A percentile compares a stretch with the other conserved stretches of the same genome.
Conservation (phyloP, 805 yeast species). For the Wickerhamomyces bovis region DNA sequence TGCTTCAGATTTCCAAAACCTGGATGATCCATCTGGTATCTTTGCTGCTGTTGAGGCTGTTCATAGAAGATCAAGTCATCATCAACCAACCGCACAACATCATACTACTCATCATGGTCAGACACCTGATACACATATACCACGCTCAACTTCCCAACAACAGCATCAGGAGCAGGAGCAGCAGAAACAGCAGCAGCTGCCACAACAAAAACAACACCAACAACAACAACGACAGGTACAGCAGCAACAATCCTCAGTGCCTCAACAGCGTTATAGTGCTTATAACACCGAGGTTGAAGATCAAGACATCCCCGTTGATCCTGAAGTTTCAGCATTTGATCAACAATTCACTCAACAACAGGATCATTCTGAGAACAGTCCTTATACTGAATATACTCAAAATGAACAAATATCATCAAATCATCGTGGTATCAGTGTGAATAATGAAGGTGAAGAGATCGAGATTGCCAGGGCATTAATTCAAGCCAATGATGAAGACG, state of each 20-base stretch:
- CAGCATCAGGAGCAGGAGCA: conserved; percentile 10
- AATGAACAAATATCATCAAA: conserved; percentile 1
- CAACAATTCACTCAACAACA: conserved; percentile 13
- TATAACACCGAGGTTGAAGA: conserved; percentile 8
- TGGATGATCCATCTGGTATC: conserved; percentile 22
- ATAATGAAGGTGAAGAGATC: conserved; percentile 43
- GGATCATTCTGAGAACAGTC: conserved; percentile 1
- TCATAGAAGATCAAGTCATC: conserved; percentile 22
- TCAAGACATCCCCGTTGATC: conserved; percentile 48
- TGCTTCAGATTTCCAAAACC: conserved; percentile 14
- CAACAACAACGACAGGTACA: conserved; percentile 11
- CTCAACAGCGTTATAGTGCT: not conserved
- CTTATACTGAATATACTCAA: conserved; percentile 2
- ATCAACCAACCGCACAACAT: not conserved
- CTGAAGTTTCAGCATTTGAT: conserved; percentile 47
- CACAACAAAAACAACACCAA: conserved; percentile 16
- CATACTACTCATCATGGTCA: conserved; percentile 10
- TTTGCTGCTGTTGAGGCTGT: conserved; percentile 60
- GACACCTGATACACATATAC: not conserved
- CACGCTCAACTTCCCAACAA: not conserved
- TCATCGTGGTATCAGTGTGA: not conserved
- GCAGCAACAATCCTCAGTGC: conserved; percentile 3
- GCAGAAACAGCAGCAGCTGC: conserved; percentile 6
- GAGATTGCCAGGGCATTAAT: conserved; percentile 63
- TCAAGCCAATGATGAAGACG: conserved; percentile 37